phyloP scores from a whole-genome alignment of 768 basidiomycete species.

The Brasilioporus rufonigricans region DNA sequence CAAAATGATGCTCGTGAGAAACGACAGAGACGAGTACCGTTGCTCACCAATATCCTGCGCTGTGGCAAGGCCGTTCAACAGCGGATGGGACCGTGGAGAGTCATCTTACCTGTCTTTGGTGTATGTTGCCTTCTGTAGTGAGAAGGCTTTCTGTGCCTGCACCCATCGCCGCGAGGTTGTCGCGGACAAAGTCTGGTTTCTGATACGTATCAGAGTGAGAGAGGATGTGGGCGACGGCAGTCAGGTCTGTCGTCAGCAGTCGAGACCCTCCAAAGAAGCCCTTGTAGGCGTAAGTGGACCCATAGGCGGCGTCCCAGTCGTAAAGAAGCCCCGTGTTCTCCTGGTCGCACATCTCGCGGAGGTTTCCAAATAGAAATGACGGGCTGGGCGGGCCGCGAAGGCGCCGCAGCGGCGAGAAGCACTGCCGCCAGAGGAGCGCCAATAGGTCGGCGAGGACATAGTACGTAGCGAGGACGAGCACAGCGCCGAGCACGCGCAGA shows the following conservation, averaged over 20 bases:
- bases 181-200: slow-evolving; percentile 58
- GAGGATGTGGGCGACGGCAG: slow-evolving; percentile 58
- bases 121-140: slow-evolving; percentile 53
- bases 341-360: slow-evolving; percentile 53
- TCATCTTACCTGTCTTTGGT: slow-evolving; percentile 46
- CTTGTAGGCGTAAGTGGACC: slow-evolving; percentile 50
- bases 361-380: slow-evolving; percentile 52
- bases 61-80: slow-evolving; percentile 20
- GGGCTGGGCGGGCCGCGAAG: slow-evolving; percentile 46
- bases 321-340: slow-evolving; percentile 52
- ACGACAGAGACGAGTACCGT: not conserved
- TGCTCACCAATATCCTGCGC: slow-evolving; percentile 51
- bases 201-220: slow-evolving; percentile 54
- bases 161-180: slow-evolving; percentile 50
- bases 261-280: slow-evolving; percentile 52
- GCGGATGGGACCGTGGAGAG: not conserved
- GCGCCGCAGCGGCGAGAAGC: slow-evolving; percentile 44
- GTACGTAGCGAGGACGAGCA: slow-evolving; percentile 15
- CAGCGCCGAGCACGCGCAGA: slow-evolving; percentile 2
- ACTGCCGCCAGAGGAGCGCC: slow-evolving; percentile 43
- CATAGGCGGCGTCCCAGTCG: slow-evolving; percentile 46
- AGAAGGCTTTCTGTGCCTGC: slow-evolving; percentile 49
- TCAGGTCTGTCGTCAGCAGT: slow-evolving; percentile 57
- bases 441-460: slow-evolving; percentile 38
- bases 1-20: not conserved